Base-by-base conservation (phyloP, 768 basidiomycete species). In the Trametes sanguinea region DNA sequence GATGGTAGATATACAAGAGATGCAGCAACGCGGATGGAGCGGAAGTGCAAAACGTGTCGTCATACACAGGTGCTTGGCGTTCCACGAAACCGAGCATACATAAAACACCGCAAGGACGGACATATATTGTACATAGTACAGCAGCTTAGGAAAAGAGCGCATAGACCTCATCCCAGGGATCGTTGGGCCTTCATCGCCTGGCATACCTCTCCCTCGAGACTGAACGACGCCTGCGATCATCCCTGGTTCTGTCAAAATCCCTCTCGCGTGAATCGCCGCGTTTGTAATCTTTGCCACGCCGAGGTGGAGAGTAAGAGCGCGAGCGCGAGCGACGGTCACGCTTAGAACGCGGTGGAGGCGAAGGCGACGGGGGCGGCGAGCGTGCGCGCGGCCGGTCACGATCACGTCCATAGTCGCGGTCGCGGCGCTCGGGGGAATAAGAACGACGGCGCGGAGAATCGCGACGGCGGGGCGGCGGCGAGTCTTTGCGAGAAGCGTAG, bases 381-480 rank as follows among this genome's bases (percentile, higher is more conserved):
- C 64, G 65, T 4, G 54, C 62, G 5, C 64, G 70, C 29, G 48
- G 37, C 17, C 67, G 65, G 7, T 62, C 62, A 14, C 59, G 35
- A 14, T 40, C 37, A n/a, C 51, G 42, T 29, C 45, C 60, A 6
- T 57, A 44, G 42, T 51, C 55, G 39, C 62, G 56, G n/a, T 56
- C 54, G 8, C 60, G 61, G 11, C 54, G 50, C n/a, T 57, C 53
- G 1, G 50, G 54, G 4, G 54, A 58, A 52, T 53, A 48, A 16
- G 45, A 48, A n/a, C 56, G 57, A 29, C 64, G 56, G 29, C 33
- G 54, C 13, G 60, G 46, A 9, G 63, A 65, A 30, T 62, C 67
- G n/a, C 65, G 67, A 29, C 66, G 62, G 47, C 57, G 69, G 11
- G 62, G 68, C 27, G 66, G 67, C 45, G 67, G 66, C 14, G 68